Evolutionary conservation across 2,329 filamentous ascomycete genomes (phyloP).

Genomic region (Monascus ruber): DNA sequence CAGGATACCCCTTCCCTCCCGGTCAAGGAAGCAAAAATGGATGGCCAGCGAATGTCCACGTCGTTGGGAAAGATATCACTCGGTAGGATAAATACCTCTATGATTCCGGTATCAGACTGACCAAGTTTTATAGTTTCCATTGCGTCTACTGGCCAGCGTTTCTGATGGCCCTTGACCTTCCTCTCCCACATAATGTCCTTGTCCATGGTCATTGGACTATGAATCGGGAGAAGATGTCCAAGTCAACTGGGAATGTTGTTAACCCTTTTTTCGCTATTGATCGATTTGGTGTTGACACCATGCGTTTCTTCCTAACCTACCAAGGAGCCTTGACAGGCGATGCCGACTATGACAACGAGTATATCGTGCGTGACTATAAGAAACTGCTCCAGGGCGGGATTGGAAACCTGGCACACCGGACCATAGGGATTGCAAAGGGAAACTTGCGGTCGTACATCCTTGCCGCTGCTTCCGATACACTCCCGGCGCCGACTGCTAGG

Average conservation of each 20-base stretch:
- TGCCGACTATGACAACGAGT: constrained; percentile 70
- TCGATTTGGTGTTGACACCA: constrained; percentile 72
- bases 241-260: constrained; percentile 87
- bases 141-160: constrained; percentile 98
- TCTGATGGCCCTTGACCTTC: constrained; percentile 74
- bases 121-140: constrained; percentile 52
- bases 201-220: constrained; percentile 96
- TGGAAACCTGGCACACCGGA: constrained; percentile 66
- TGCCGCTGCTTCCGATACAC: constrained; percentile 17
- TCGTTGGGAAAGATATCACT: constrained; percentile 93
- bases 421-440: constrained; percentile 60
- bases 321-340: constrained; percentile 69
- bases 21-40: constrained; percentile 50
- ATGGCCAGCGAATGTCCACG: constrained; percentile 86
- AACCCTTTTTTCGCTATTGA: constrained; percentile 88
- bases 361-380: constrained; percentile 65
- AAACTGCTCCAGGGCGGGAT: constrained; percentile 66
- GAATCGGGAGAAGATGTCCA: constrained; percentile 87
- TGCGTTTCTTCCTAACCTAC: constrained; percentile 80
- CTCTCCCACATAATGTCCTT: constrained; percentile 66
- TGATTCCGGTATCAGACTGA: constrained; percentile 8
- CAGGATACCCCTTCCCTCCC: constrained; percentile 68
- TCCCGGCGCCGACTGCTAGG: constrained; percentile 17
- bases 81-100: constrained; percentile 34
- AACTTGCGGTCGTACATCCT: constrained; percentile 51